Percentiles rank a stretch among this genome's conserved stretches.
Evolutionary conservation across 257 asterid genomes (phyloP).

Genomic region (Ilex asprella): DNA sequence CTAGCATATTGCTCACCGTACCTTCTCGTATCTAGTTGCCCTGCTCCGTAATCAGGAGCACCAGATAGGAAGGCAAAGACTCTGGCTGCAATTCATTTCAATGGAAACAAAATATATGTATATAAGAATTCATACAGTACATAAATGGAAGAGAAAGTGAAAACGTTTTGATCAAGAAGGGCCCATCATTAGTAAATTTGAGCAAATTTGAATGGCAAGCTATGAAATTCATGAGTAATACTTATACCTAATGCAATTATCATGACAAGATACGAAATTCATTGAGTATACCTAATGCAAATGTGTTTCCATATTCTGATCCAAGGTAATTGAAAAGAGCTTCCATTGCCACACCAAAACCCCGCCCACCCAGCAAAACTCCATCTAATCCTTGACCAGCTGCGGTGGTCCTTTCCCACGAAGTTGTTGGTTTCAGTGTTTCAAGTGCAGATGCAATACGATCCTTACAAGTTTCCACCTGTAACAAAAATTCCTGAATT

Average conservation of each 20-base stretch:
- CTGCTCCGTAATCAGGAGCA: slow-evolving; percentile 95
- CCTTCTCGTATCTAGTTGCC: slow-evolving; percentile 92
- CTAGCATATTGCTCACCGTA: slow-evolving; percentile 99
- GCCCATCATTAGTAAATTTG: background rate
- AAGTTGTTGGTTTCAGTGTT: slow-evolving; percentile 76
- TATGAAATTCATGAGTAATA: background rate
- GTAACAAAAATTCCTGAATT: slow-evolving; percentile 19
- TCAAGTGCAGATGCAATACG: slow-evolving; percentile 84
- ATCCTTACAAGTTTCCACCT: slow-evolving; percentile 95
- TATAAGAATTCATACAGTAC: slow-evolving; percentile 19
- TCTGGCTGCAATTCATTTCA: slow-evolving; percentile 69
- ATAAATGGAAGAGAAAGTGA: slow-evolving; percentile 13
- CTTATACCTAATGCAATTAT: background rate
- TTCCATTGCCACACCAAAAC: slow-evolving; percentile 97
- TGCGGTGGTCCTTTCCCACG: slow-evolving; percentile 91
- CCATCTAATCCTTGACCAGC: slow-evolving; percentile 93
- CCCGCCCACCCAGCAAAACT: slow-evolving; percentile 87
- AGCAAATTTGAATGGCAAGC: background rate
- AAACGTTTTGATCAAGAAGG: slow-evolving; percentile 5
- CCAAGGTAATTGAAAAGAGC: slow-evolving; percentile 85
- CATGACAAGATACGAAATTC: slow-evolving; percentile 7
- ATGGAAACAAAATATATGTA: slow-evolving; percentile 16
- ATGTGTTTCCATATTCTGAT: slow-evolving; percentile 94
- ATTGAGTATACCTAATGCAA: slow-evolving; percentile 65
- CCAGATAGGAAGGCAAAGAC: slow-evolving; percentile 93